Evolutionary conservation across 306 rosid genomes (phyloP).

Genomic region (Lotus japonicus): DNA sequence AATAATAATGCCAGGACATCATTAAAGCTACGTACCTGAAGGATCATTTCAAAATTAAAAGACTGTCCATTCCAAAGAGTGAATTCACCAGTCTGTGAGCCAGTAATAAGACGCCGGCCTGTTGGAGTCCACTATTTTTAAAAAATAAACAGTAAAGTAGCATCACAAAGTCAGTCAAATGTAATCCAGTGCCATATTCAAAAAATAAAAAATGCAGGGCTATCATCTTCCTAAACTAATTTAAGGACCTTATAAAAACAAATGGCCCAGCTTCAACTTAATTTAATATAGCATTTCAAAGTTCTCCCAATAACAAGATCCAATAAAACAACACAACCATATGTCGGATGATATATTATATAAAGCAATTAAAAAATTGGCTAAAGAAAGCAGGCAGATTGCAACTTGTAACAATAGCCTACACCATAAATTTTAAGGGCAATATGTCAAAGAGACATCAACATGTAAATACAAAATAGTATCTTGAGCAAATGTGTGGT

Average conservation of each 20-base stretch:
- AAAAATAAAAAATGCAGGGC: slow-evolving; percentile 7
- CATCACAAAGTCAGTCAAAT: slow-evolving; percentile 27
- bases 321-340: background rate
- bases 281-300: slow-evolving; percentile 9
- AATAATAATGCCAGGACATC: slow-evolving; percentile 1
- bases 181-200: slow-evolving; percentile 9
- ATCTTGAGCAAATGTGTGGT: background rate
- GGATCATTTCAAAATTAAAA: slow-evolving; percentile 98
- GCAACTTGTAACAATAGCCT: background rate
- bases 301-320: background rate
- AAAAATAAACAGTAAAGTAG: slow-evolving; percentile 15
- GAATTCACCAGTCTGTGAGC: slow-evolving; percentile 98
- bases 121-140: slow-evolving; percentile 90
- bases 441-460: background rate
- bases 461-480: background rate
- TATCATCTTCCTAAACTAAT: slow-evolving; percentile 12
- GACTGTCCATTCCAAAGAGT: slow-evolving; percentile 99
- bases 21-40: slow-evolving; percentile 59
- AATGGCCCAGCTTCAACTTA: background rate
- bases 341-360: background rate
- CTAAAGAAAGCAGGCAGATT: background rate
- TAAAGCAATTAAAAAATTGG: background rate
- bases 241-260: background rate
- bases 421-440: slow-evolving; percentile 1
- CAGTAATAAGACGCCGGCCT: slow-evolving; percentile 96